A percentile compares a stretch with the other conserved stretches of the same genome.
Conservation (phyloP, 495 filamentous ascomycete species). For the Talaromyces proteolyticus region DNA sequence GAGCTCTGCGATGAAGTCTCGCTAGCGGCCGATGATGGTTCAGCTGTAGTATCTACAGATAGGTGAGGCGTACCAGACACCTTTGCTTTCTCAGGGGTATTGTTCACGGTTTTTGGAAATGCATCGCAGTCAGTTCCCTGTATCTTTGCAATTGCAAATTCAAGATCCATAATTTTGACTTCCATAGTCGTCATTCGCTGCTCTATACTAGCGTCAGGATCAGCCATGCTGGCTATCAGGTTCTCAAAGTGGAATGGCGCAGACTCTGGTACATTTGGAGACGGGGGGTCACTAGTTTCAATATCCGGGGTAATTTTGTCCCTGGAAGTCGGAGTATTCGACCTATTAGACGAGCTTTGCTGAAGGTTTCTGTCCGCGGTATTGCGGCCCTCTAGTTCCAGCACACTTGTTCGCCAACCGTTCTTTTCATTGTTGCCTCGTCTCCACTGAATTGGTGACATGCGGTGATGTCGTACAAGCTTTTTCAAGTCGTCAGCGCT, state of each 20-base stretch:
- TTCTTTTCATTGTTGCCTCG: conserved; percentile 24
- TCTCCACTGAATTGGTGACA: conserved; percentile 30
- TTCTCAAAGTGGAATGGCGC: conserved; percentile 36
- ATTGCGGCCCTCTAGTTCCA: conserved; percentile 2
- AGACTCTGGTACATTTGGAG: conserved; percentile 5
- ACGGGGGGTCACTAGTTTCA: background rate
- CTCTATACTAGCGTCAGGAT: conserved; percentile 41
- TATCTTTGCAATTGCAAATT: conserved; percentile 48
- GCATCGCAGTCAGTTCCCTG: conserved; percentile 28
- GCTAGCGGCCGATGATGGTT: conserved; percentile 11
- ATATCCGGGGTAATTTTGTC: background rate
- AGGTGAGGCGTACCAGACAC: background rate
- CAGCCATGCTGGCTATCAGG: conserved; percentile 38
- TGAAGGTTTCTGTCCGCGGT: background rate
- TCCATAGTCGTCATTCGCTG: conserved; percentile 47
- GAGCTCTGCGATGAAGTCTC: conserved; percentile 15
- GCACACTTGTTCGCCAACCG: conserved; percentile 21
- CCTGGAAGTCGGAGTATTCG: background rate
- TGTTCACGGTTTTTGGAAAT: background rate
- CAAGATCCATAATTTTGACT: conserved; percentile 50
- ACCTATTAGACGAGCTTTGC: background rate
- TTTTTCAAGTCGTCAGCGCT: conserved; percentile 20
- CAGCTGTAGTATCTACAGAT: background rate
- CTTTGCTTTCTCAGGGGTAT: background rate
- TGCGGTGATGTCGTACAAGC: conserved; percentile 17